A percentile compares a stretch with the other conserved stretches of the same genome.
Evolutionary conservation across 306 rosid genomes (phyloP).

Genomic region (Quercus variabilis): DNA sequence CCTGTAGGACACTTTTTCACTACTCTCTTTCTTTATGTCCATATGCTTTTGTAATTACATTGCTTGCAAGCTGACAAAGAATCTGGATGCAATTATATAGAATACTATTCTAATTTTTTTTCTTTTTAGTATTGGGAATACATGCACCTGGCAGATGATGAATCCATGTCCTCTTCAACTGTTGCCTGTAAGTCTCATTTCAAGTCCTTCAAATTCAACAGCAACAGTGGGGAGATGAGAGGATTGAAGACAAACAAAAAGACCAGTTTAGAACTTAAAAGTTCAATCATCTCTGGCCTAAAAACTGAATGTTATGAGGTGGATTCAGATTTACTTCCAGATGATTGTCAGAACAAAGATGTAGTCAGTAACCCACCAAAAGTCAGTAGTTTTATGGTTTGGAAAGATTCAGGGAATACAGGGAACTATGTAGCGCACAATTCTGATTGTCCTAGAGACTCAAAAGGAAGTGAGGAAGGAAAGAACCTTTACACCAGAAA

Average conservation of each 20-base stretch:
- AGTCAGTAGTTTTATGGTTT: conserved; percentile 17
- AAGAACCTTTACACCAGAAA: conserved; percentile 17
- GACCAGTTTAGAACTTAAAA: neutral
- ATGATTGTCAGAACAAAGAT: conserved; percentile 8
- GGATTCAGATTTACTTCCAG: neutral
- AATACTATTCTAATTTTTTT: neutral
- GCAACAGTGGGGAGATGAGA: conserved; percentile 5
- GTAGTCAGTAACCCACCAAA: neutral
- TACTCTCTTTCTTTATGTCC: neutral
- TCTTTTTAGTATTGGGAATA: neutral
- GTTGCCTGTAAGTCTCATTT: conserved; percentile 18
- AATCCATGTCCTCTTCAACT: conserved; percentile 25
- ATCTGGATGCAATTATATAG: neutral
- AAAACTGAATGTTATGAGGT: neutral
- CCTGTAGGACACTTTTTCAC: neutral
- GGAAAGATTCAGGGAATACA: conserved; percentile 29
- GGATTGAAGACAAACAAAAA: neutral
- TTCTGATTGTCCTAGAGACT: neutral
- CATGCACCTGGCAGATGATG: neutral
- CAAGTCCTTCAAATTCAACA: conserved; percentile 33
- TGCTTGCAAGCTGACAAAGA: neutral
- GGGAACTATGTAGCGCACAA: neutral
- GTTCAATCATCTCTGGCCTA: neutral
- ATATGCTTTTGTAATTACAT: neutral
- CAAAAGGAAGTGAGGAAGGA: conserved; percentile 15